Percentiles rank a stretch among this genome's conserved stretches.
phyloP scores from a whole-genome alignment of 331 rosid species.

The Malus hybrid region DNA sequence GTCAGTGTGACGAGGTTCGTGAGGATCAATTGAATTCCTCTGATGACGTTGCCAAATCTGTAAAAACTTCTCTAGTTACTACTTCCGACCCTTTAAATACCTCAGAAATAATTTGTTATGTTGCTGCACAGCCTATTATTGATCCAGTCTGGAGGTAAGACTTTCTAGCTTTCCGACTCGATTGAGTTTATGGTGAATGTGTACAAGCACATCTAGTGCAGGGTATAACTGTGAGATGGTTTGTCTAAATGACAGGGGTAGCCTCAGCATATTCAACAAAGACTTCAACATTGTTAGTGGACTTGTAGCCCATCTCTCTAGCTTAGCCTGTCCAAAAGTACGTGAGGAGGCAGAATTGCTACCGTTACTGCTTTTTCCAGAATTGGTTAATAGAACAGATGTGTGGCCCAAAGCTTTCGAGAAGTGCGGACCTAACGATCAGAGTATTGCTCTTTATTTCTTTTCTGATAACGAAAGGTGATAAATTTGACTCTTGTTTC shows the following conservation, averaged over 20 bases:
- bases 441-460: constrained; percentile 58
- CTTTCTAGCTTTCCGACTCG: not conserved
- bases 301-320: constrained; percentile 59
- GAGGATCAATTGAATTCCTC: constrained; percentile 17
- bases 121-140: constrained; percentile 45
- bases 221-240: constrained; percentile 9
- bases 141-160: constrained; percentile 69
- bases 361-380: constrained; percentile 32
- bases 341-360: not conserved
- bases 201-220: not conserved
- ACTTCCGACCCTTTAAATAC: not conserved
- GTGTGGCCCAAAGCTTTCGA: constrained; percentile 65
- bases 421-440: constrained; percentile 34
- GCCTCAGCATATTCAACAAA: constrained; percentile 19
- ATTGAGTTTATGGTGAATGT: constrained; percentile 6
- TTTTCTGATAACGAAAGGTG: constrained; percentile 63
- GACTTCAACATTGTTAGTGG: constrained; percentile 8
- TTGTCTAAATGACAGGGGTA: constrained; percentile 46
- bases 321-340: constrained; percentile 52
- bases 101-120: not conserved
- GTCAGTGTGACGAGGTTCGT: constrained; percentile 4
- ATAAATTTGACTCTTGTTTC: not conserved
- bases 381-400: constrained; percentile 33
- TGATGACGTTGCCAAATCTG: constrained; percentile 1
- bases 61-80: constrained; percentile 14